Evolutionary conservation across 2,329 filamentous ascomycete species (phyloP).

Genomic region (Whalleya microplaca): DNA sequence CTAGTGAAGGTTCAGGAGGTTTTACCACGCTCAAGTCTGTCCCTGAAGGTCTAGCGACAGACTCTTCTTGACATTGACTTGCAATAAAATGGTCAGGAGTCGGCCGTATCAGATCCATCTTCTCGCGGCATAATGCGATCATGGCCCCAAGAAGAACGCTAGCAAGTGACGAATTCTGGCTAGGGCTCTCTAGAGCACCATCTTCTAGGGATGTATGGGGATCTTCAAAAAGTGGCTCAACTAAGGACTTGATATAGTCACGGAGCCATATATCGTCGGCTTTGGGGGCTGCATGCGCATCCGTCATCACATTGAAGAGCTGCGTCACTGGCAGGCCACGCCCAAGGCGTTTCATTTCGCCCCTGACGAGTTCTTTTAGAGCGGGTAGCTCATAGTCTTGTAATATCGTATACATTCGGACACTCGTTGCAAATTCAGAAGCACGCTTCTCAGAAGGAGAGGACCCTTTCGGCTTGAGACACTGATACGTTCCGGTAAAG

Average conservation of each 20-base stretch:
- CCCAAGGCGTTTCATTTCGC: constrained; percentile 27
- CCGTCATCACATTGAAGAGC: constrained; percentile 16
- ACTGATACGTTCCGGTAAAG: constrained; percentile 30
- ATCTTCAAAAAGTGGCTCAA: constrained; percentile 13
- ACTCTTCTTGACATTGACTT: too few relatives aligned
- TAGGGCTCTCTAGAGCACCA: neutral
- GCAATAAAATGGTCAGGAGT: too few relatives aligned
- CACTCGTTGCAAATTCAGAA: constrained; percentile 24
- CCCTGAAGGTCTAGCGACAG: neutral
- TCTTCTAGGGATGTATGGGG: neutral
- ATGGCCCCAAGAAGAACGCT: constrained; percentile 11
- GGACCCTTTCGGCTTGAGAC: constrained; percentile 22
- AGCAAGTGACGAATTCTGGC: neutral
- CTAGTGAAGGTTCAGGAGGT: too few relatives aligned
- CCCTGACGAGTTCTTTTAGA: constrained; percentile 21
- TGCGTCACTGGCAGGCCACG: constrained; percentile 6
- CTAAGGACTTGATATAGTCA: constrained; percentile 18
- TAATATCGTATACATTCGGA: constrained; percentile 22
- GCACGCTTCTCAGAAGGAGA: constrained; percentile 14
- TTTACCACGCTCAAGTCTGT: neutral
- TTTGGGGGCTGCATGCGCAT: constrained; percentile 4
- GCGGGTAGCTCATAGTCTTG: constrained; percentile 19
- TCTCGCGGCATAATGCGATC: constrained; percentile 17
- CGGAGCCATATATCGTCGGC: constrained; percentile 22
- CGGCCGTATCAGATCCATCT: too few relatives aligned